A percentile compares a stretch with the other conserved stretches of the same genome.
These are phyloP conservation scores for Magnolia officinalis DNA, from an alignment of 164 flowering plant species.

Conservation along the genomic window DNA sequence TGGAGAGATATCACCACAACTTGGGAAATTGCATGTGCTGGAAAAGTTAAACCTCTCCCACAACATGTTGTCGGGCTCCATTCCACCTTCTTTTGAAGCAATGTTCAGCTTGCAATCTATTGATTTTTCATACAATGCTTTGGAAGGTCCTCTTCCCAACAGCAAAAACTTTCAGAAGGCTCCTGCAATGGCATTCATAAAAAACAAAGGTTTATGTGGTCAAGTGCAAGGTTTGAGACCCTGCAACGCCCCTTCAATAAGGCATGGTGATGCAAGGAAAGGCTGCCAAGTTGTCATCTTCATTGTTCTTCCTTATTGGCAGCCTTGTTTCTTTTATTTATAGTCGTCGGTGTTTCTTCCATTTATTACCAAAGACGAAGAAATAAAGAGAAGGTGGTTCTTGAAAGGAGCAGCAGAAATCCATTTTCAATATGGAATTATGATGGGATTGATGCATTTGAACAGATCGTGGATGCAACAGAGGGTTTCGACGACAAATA, in stretches of 20 bases:
- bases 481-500: conserved; percentile 41
- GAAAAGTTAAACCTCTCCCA: conserved; percentile 14
- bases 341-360: not conserved
- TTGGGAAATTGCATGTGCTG: conserved; percentile 1
- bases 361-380: not conserved
- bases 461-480: conserved; percentile 47
- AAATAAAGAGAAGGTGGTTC: not conserved
- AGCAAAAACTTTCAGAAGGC: conserved; percentile 3
- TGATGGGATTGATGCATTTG: conserved; percentile 40
- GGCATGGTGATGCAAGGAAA: not conserved
- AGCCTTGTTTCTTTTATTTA: not conserved
- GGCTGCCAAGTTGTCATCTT: not conserved
- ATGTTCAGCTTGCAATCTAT: not conserved
- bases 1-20: conserved; percentile 2
- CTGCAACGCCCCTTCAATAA: not conserved
- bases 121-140: conserved; percentile 14
- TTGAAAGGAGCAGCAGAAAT: not conserved
- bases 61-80: conserved; percentile 16
- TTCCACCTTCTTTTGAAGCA: conserved; percentile 16
- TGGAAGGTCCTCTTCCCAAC: conserved; percentile 10
- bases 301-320: not conserved
- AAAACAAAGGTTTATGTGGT: conserved; percentile 7
- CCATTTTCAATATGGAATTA: conserved; percentile 10
- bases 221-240: conserved; percentile 2
- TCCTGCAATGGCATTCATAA: not conserved